Evolutionary conservation across 805 yeast species (phyloP), one percentile per base, ranked within the genome.

Genomic region (Lipomyces oligophaga): DNA sequence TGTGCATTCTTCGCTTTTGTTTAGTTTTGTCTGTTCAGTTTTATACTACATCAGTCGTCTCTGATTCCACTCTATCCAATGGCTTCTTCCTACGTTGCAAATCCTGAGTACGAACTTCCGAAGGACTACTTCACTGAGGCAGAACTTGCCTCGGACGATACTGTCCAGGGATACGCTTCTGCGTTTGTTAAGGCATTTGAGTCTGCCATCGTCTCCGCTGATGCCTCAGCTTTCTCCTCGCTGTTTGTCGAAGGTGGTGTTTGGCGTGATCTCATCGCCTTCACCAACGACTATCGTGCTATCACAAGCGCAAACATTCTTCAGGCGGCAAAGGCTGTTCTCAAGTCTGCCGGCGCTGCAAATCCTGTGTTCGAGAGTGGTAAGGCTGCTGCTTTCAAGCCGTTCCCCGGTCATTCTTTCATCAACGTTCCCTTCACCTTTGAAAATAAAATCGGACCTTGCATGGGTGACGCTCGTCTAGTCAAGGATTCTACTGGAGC

Each of bases 251-350:
- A 32, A 8, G 13, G 16, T n/a, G 37, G 37, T 34, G 21, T 19
- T 35, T 54, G 58, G 58, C 38, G 58, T 37, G 58, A 54, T 39
- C 19, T 39, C 8, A 38, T 54, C 19, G 45, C 52, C 45, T 54
- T 8, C 41, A 54, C 57, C 3, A 45, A 40, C 27, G 58, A 54
- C 38, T 52, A 42, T 34, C 34, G 55, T 25, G 20, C 36, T 15
- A 38, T 46, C 31, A 34, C 43, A 34, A 45, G 41, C 41, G 34
- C 43, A 3, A 49, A 45, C 32, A 36, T 49, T 28, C 32, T 21
- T 10, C 52, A 52, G 41, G 54, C 57, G 21, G 54, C 54, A 3
- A 33, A 16, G 4, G 49, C 36, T 28, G 15, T 16, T 13, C 41
- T 37, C 34, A 5, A n/a, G 18, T 5, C 25, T 37, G 41, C 34